phyloP scores from a whole-genome alignment of 2,329 filamentous ascomycete genomes.

The Verticillium dahliae region DNA sequence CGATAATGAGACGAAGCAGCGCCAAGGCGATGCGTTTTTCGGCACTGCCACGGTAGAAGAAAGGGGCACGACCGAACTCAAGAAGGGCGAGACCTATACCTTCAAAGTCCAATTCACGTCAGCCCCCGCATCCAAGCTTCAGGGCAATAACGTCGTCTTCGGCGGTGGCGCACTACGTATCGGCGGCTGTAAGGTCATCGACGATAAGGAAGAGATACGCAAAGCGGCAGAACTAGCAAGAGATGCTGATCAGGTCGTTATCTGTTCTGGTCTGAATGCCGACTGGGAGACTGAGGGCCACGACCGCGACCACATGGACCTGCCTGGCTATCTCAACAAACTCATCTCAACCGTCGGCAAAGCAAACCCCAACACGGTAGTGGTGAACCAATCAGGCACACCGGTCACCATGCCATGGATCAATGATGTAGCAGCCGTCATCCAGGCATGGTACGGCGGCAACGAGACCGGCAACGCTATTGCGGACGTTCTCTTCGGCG shows the following conservation, averaged over 20 bases:
- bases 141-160: constrained; percentile 41
- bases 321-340: constrained; percentile 61
- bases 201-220: constrained; percentile 52
- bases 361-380: constrained; percentile 57
- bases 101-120: constrained; percentile 55
- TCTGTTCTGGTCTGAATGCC: constrained; percentile 68
- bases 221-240: constrained; percentile 62
- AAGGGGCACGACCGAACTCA: constrained; percentile 49
- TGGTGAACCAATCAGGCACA: constrained; percentile 66
- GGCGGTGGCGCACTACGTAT: constrained; percentile 56
- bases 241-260: constrained; percentile 67
- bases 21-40: constrained; percentile 57
- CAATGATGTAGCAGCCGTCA: constrained; percentile 42
- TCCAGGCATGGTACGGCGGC: constrained; percentile 74
- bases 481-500: constrained; percentile 63
- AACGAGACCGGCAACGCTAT: constrained; percentile 71
- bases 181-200: constrained; percentile 52
- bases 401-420: constrained; percentile 62
- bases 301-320: constrained; percentile 66
- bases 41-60: constrained; percentile 59
- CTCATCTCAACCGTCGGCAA: constrained; percentile 60
- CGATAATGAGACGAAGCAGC: constrained; percentile 59
- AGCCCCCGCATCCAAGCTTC: constrained; percentile 49
- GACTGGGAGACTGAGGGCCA: constrained; percentile 70
- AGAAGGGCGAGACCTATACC: constrained; percentile 52